Evolutionary conservation across 2,329 filamentous ascomycete species (phyloP).

Genomic region (Aspergillus pseudonomiae): DNA sequence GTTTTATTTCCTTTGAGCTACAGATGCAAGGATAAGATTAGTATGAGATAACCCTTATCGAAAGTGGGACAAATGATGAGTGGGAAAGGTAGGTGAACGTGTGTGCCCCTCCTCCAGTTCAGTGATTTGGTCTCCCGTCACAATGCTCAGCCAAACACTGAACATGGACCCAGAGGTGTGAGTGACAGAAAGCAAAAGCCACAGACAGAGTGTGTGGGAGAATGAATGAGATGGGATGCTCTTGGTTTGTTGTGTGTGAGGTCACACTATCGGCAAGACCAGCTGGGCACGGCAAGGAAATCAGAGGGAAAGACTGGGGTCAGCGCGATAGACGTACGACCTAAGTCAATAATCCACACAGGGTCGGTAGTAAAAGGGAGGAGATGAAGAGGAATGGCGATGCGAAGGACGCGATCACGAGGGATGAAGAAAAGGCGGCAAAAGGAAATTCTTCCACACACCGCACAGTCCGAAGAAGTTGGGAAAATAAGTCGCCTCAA

Average conservation of each 20-base stretch:
- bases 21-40: conserved; percentile 6
- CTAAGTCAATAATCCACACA: conserved; percentile 13
- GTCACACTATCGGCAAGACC: neutral
- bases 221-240: neutral
- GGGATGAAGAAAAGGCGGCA: conserved; percentile 9
- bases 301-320: neutral
- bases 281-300: neutral
- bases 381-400: conserved; percentile 12
- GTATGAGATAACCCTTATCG: conserved; percentile 14
- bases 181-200: neutral
- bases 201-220: neutral
- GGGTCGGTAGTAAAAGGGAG: neutral
- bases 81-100: neutral
- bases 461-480: conserved; percentile 25
- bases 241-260: neutral
- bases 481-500: conserved; percentile 18
- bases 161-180: neutral
- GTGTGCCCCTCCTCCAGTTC: neutral
- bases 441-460: conserved; percentile 30
- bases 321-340: conserved; percentile 17
- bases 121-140: neutral
- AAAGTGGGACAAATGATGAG: neutral
- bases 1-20: conserved; percentile 47
- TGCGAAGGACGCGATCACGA: conserved; percentile 20
- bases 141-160: neutral